Conservation (phyloP, 2,329 filamentous ascomycete genomes). For the Pseudogymnoascus sp. region DNA sequence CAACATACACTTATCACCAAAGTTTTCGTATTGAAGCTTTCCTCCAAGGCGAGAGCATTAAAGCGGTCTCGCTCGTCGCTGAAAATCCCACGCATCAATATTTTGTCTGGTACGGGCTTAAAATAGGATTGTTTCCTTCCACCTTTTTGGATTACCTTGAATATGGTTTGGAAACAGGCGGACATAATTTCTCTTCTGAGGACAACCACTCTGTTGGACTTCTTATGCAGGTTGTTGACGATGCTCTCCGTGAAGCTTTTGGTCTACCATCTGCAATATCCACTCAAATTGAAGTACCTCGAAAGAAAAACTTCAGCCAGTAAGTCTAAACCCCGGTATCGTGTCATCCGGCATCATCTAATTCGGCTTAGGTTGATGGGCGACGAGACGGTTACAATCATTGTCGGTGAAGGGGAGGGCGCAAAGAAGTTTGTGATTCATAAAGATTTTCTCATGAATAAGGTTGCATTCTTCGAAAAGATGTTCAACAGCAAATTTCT, state of each 20-base stretch:
- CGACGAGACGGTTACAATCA: not conserved
- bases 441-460: conserved; percentile 13
- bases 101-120: not conserved
- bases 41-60: not conserved
- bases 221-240: not conserved
- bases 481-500: conserved; percentile 15
- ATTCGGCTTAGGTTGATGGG: not conserved
- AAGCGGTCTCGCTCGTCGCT: not conserved
- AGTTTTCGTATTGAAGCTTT: not conserved
- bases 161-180: too few relatives aligned
- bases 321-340: not conserved
- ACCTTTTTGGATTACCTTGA: not conserved
- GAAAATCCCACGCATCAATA: not conserved
- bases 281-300: not conserved
- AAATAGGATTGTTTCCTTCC: not conserved
- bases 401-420: not conserved
- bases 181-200: too few relatives aligned
- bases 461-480: conserved; percentile 14
- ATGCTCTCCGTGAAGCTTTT: not conserved
- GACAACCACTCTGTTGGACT: not conserved
- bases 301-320: not conserved
- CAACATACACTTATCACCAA: too few relatives aligned
- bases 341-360: too few relatives aligned
- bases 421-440: conserved; percentile 7
- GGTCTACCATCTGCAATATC: too few relatives aligned